Conservation (phyloP, 2,329 filamentous ascomycete species). For the Apiospora saccharicola region DNA sequence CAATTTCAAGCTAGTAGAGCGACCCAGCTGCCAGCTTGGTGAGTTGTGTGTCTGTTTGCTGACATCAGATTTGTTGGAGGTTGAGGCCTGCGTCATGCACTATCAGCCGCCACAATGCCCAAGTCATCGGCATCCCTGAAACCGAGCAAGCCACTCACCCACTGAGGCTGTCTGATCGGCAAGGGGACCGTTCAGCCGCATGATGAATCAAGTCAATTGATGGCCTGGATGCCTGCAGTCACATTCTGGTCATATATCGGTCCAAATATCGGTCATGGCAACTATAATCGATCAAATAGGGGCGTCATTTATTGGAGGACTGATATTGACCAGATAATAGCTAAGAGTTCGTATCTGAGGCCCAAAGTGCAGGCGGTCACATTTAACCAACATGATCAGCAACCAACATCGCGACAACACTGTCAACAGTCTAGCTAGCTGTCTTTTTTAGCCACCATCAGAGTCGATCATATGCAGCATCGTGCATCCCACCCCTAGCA, state of each 20-base stretch:
- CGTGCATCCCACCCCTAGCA: not conserved
- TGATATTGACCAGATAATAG: not conserved
- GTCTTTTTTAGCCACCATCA: not conserved
- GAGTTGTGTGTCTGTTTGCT: not conserved
- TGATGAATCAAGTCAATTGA: not conserved
- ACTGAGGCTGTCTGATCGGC: not conserved
- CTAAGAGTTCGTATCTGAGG: not conserved
- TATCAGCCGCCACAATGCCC: conserved; percentile 20
- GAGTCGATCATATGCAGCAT: not conserved
- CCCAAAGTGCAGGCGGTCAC: not conserved
- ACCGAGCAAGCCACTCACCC: conserved; percentile 1
- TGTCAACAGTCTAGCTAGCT: not conserved
- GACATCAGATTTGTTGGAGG: conserved; percentile 17
- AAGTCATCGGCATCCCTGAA: conserved; percentile 14
- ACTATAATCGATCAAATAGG: not conserved
- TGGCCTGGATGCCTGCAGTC: not conserved
- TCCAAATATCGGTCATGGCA: not conserved
- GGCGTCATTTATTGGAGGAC: not conserved
- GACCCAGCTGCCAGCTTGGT: not conserved
- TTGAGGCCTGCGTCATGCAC: conserved; percentile 10
- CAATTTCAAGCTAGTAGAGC: too few relatives aligned
- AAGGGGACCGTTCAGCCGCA: conserved; percentile 11
- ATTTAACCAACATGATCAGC: not conserved
- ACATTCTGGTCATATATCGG: not conserved
- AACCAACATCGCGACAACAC: not conserved